phyloP scores from a whole-genome alignment of 2,329 filamentous ascomycete genomes.

The Sordariomycetes sp. region DNA sequence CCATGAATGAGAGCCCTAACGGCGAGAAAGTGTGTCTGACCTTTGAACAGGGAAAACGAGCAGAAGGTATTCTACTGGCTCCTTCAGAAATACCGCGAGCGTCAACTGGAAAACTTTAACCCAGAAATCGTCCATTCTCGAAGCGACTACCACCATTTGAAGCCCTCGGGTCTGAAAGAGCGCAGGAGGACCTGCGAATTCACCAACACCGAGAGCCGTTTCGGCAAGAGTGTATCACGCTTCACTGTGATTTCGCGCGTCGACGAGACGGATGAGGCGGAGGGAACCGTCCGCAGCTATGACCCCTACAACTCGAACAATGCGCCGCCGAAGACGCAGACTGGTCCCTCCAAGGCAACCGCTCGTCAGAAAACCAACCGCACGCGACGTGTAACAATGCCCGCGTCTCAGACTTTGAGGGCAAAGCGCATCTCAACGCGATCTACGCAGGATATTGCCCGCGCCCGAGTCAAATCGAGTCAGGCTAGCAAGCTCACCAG shows the following conservation, averaged over 20 bases:
- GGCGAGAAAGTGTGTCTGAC: constrained; percentile 10
- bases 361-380: background rate
- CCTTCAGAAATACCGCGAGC: constrained; percentile 67
- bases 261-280: constrained; percentile 33
- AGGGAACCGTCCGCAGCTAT: constrained; percentile 63
- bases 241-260: constrained; percentile 55
- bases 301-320: constrained; percentile 71
- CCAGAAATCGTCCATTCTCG: constrained; percentile 69
- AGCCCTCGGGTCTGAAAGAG: constrained; percentile 42
- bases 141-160: constrained; percentile 81
- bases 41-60: constrained; percentile 55
- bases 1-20: background rate
- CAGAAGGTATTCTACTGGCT: constrained; percentile 90
- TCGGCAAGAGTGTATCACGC: constrained; percentile 40
- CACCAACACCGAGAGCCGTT: constrained; percentile 28
- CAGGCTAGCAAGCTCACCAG: background rate
- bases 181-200: constrained; percentile 51
- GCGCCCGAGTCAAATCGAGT: background rate
- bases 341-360: constrained; percentile 43
- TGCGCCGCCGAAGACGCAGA: constrained; percentile 27
- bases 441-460: too few species aligned
- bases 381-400: too few species aligned
- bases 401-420: too few species aligned
- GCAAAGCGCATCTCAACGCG: too few species aligned
- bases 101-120: constrained; percentile 78